Evolutionary conservation across 2,329 filamentous ascomycete species (phyloP).

Genomic region (Didymella sp.): DNA sequence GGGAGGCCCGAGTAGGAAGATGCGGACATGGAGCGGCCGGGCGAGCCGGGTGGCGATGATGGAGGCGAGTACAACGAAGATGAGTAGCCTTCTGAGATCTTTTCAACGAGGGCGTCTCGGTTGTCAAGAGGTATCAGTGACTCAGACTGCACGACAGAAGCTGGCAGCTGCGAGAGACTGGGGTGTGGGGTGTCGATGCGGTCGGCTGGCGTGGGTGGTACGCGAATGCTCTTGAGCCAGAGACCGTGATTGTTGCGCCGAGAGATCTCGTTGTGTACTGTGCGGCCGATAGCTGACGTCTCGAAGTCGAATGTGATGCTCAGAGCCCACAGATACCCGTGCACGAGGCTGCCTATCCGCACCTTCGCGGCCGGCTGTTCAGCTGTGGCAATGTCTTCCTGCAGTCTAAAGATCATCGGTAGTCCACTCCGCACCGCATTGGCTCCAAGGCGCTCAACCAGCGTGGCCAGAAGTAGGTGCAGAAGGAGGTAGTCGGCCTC

Average conservation of each 20-base stretch:
- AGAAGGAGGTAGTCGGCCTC: conserved; percentile 79
- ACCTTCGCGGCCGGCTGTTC: conserved; percentile 74
- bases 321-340: conserved; percentile 86
- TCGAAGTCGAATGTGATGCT: conserved; percentile 81
- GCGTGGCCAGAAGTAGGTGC: conserved; percentile 75
- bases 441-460: conserved; percentile 80
- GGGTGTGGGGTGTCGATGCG: conserved; percentile 56
- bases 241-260: conserved; percentile 75
- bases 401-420: conserved; percentile 87
- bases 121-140: conserved; percentile 76
- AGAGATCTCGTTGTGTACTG: conserved; percentile 77
- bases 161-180: conserved; percentile 31
- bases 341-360: conserved; percentile 80
- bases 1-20: conserved; percentile 59
- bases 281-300: conserved; percentile 69
- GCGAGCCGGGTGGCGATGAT: conserved; percentile 73
- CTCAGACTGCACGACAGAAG: conserved; percentile 40
- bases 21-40: conserved; percentile 68
- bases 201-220: conserved; percentile 72
- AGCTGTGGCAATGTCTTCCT: conserved; percentile 78
- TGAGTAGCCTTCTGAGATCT: conserved; percentile 75
- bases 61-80: conserved; percentile 68
- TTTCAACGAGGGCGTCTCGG: conserved; percentile 72
- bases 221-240: conserved; percentile 77
- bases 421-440: conserved; percentile 80